Evolutionary conservation across 2,329 filamentous ascomycete species (phyloP), one percentile per base, ranked within the genome.

Genomic region (Aspergillus sp.): DNA sequence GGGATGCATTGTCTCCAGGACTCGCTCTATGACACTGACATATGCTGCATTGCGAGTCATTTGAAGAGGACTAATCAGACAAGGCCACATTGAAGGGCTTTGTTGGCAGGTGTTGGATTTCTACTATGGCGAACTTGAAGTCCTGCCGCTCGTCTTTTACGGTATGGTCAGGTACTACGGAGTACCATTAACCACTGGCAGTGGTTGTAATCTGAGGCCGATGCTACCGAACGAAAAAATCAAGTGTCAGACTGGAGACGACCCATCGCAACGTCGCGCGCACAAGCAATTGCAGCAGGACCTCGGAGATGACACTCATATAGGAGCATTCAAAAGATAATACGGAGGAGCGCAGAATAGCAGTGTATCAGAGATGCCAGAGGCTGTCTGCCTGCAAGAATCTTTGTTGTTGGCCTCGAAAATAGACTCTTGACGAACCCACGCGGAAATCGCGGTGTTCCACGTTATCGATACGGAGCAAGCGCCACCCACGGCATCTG

Each of bases 391-490:
- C 28, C 19, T n/a, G 19, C 19, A 38, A 47, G 31, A 19, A 19
- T 23, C 22, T n/a, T 4, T 28, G 25, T 28, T 28, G 25, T 7
- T 28, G 25, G 25, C 25, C 25, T 28, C 25, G 31, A 30, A 45
- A 46, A 55, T 61, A 59, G 55, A 61, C 19, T 60, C n/a, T 47
- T 41, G 61, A 48, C 38, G 60, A 55, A 54, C 31, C 56, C 60
- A 59, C 49, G 64, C 64, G 64, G 64, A 61, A 62, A 64, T 64
- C 58, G 64, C 64, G 60, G 55, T 65, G 62, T 64, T 63, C 63
- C 63, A 65, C 65, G 61, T 65, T 64, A 65, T 66, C 65, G 65
- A 66, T 63, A 41, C 4, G 25, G 25, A 28, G 25, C 25, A 64
- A 62, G 54, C 63, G 52, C 57, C 56, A 57, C 56, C 46, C 22